Evolutionary conservation across 345 rosid species (phyloP), one percentile per base, ranked within the genome.

Genomic region (Citrus medica): DNA sequence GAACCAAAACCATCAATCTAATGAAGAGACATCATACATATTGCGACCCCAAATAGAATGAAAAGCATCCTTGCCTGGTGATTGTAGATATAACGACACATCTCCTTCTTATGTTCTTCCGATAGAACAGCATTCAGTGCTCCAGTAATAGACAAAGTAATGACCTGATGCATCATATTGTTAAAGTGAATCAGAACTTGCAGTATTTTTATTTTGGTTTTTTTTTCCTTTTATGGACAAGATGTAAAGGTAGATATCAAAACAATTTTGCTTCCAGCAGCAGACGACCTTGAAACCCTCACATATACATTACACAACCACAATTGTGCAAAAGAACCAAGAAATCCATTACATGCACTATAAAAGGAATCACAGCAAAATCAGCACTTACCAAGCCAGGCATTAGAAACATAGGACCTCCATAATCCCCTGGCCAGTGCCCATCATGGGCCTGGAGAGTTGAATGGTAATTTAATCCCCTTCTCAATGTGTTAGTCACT

Each of bases 391-490:
- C 98, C 91, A 94, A 84, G 67, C 98, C 98, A 28, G 98, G 99
- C 86, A 96, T 80, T 55, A 94, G 97, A 87, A 96, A 96, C 98
- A 94, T 91, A 64, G 99, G 98, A 76, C 99, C 99, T 33, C 97
- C 98, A 85, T 96, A 96, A 84, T 96, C 99, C n/a, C 99, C 98
- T 1, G 97, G 93, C 99, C 99, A 96, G 78, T 96, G 98, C 40
- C 97, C 99, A 65, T 96, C 99, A 60, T 88, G 85, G 3, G 97
- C 97, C 84, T 94, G 98, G 32, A 94, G 78, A 48, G 89, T 84
- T 63, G 99, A 92, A 85, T 91, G 84, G 82, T 86, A 92, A 82
- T 80, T 84, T 79, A 96, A 12, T 73, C 92, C 97, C 83, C 95
- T 94, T 83, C 85, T 87, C 70, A 96, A 83, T 5, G 94, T 86